Base-by-base conservation (phyloP, 2,329 filamentous ascomycete genomes). In the Fusarium sambucinum region DNA sequence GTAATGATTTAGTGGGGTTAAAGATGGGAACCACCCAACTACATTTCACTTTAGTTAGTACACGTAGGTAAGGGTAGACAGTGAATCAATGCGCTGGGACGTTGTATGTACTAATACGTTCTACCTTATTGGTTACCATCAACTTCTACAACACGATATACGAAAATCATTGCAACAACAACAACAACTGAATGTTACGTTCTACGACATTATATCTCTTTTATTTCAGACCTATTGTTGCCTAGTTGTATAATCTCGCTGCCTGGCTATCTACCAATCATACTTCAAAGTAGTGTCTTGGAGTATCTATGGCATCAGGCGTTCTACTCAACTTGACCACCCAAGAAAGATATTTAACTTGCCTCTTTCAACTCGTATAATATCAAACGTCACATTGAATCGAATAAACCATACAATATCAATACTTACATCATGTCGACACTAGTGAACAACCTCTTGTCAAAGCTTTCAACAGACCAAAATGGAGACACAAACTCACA, bases 21-120 rank as follows among this genome's bases (percentile, higher is more conserved):
- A 33, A 25, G 42, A 45, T 23, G 29, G 16, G 38, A 66, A n/a
- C 51, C 60, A 44, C 12, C 52, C 47, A 69, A 53, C 41, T 55
- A 21, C 47, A 53, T 32, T 33, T 23, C n/a, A 37, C n/a, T 59
- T 13, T 23, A 48, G 32, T 45, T 51, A 50, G 54, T 9, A 17
- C 32, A 33, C 32, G 32, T 33, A 16, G 14, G 7, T 32, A 45
- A 25, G 23, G 23, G 59, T n/a, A n/a, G n/a, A n/a, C n/a, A n/a
- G n/a, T 59, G n/a, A 42, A 32, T 46, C 51, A 40, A 61, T 66
- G 68, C 68, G 52, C 69, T 76, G 75, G 56, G 76, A 76, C 75
- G 74, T 76, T 73, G 66, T 74, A 66, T 57, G 66, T 75, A 68
- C 63, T 71, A 74, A 72, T 74, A 48, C 23, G 8, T 14, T 48